Evolutionary conservation across 2,329 filamentous ascomycete genomes (phyloP).

Genomic region (Trichothecium roseum): DNA sequence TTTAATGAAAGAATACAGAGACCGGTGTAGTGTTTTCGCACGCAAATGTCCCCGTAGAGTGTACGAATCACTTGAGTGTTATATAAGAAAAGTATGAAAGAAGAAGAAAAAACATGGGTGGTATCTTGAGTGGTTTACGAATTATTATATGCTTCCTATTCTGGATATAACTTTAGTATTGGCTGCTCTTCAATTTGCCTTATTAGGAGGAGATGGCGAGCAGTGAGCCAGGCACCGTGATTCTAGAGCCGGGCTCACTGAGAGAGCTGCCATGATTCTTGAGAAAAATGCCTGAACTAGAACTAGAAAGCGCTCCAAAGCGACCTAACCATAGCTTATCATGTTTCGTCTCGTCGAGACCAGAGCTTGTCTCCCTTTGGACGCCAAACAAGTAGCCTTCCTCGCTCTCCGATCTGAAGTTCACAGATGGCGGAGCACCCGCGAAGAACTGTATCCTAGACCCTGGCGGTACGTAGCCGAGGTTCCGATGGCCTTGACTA

Average conservation of each 20-base stretch:
- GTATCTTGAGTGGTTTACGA: too few species aligned
- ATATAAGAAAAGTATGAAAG: too few species aligned
- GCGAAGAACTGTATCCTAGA: conserved; percentile 59
- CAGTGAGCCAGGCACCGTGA: conserved; percentile 9
- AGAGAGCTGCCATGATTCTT: conserved; percentile 10
- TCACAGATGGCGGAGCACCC: background rate
- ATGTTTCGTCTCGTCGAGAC: background rate
- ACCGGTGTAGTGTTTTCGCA: too few species aligned
- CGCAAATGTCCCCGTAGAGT: too few species aligned
- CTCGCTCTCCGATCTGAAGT: too few species aligned
- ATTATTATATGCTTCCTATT: too few species aligned
- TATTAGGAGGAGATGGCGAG: too few species aligned
- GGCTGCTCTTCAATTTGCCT: conserved; percentile 4
- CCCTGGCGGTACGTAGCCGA: conserved; percentile 49
- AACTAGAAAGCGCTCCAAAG: conserved; percentile 54
- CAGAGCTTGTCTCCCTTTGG: conserved; percentile 7
- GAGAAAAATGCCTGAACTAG: conserved; percentile 46
- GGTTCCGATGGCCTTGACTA: conserved; percentile 14
- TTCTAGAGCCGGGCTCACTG: conserved; percentile 12
- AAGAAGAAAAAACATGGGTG: too few species aligned
- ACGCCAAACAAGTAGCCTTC: conserved; percentile 19
- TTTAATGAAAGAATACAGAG: too few species aligned
- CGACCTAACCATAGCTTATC: conserved; percentile 23
- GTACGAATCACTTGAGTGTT: too few species aligned
- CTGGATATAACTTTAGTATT: too few species aligned